Conservation (phyloP, 331 rosid species). For the Malus hybrid region DNA sequence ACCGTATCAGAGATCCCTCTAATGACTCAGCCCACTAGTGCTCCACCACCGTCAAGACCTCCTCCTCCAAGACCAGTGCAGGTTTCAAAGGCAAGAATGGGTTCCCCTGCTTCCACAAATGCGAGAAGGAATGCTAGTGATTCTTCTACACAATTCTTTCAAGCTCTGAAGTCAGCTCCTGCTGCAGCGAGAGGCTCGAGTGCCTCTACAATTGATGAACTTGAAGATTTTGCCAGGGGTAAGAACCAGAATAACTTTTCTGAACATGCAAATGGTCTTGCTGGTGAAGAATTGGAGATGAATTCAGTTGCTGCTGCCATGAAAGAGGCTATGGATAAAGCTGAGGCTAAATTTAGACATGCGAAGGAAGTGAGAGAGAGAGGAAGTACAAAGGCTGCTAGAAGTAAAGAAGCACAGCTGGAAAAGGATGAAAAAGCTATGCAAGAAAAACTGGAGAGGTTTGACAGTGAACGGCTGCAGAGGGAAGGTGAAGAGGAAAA, state of each 20-base stretch:
- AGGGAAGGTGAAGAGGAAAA: constrained; percentile 61
- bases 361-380: constrained; percentile 94
- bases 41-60: constrained; percentile 98
- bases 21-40: constrained; percentile 77
- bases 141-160: constrained; percentile 43
- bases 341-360: constrained; percentile 88
- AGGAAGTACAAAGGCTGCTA: constrained; percentile 61
- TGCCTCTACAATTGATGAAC: constrained; percentile 50
- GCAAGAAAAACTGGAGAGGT: constrained; percentile 55
- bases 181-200: constrained; percentile 40
- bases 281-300: constrained; percentile 73
- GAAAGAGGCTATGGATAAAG: constrained; percentile 98
- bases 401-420: constrained; percentile 62
- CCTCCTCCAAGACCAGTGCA: constrained; percentile 88
- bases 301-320: constrained; percentile 94
- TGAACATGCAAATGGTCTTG: constrained; percentile 52
- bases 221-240: constrained; percentile 71
- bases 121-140: constrained; percentile 55
- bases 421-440: constrained; percentile 61
- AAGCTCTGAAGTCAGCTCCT: constrained; percentile 44
- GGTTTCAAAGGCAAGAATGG: constrained; percentile 45
- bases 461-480: constrained; percentile 60
- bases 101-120: constrained; percentile 30
- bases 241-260: constrained; percentile 41
- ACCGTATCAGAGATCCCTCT: constrained; percentile 92